phyloP scores from a whole-genome alignment of 495 filamentous ascomycete genomes.

The Pyronema domesticum region DNA sequence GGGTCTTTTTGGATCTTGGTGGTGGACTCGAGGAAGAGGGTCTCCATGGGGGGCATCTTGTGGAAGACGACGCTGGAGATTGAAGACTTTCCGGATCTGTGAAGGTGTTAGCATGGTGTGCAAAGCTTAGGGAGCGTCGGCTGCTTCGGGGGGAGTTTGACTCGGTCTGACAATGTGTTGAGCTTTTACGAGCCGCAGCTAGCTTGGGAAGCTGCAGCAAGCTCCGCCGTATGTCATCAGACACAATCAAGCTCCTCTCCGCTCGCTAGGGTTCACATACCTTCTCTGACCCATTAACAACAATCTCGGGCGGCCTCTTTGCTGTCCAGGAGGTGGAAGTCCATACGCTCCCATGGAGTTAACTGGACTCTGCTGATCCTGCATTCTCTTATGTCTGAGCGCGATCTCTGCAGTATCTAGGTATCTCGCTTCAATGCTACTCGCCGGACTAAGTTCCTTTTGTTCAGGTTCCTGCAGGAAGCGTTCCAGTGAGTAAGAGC shows the following conservation, averaged over 20 bases:
- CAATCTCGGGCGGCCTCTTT: conserved; percentile 51
- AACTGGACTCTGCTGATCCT: conserved; percentile 11
- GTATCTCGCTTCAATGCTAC: not conserved
- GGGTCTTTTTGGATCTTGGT: conserved; percentile 81
- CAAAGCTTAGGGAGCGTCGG: not conserved
- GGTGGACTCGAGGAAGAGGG: conserved; percentile 84
- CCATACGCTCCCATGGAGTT: conserved; percentile 12
- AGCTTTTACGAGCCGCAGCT: not conserved
- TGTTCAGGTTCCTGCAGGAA: conserved; percentile 23
- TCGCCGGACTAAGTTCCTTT: conserved; percentile 1
- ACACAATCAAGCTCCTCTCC: too few relatives aligned
- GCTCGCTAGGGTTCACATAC: conserved; percentile 31
- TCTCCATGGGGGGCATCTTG: conserved; percentile 88
- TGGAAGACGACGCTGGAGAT: conserved; percentile 96
- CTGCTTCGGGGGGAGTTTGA: not conserved
- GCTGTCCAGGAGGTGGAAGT: conserved; percentile 23
- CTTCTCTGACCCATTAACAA: conserved; percentile 90
- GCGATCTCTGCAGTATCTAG: conserved; percentile 1
- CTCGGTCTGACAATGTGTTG: not conserved
- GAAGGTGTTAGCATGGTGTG: conserved; percentile 18
- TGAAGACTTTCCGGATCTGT: conserved; percentile 89
- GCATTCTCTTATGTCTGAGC: conserved; percentile 2
- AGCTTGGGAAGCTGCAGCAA: not conserved
- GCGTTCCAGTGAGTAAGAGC: conserved; percentile 24
- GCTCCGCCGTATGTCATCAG: not conserved